A percentile compares a stretch with the other conserved stretches of the same genome.
Conservation (phyloP, 805 yeast genomes). For the Scheffersomyces spartinae region DNA sequence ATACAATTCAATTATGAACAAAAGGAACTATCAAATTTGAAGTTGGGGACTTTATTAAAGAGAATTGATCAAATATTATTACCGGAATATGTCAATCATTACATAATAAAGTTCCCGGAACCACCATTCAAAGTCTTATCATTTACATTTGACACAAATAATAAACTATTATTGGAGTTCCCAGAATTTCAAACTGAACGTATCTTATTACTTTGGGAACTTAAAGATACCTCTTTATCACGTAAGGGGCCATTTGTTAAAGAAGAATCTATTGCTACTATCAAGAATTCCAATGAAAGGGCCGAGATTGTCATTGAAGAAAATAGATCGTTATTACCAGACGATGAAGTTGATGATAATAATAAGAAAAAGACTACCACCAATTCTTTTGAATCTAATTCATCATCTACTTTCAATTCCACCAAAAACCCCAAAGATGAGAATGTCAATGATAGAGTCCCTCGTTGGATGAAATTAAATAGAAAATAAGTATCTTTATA, state of each 20-base stretch:
- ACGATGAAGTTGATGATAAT: no score
- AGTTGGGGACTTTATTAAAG: conserved; percentile 25
- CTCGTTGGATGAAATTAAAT: no score
- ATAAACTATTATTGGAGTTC: conserved; percentile 12
- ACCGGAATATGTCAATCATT: conserved; percentile 16
- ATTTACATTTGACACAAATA: conserved; percentile 17
- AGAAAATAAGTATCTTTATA: no score
- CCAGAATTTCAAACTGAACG: conserved; percentile 20
- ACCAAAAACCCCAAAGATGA: no score
- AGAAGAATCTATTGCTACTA: conserved; percentile 4
- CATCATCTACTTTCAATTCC: conserved; percentile 3
- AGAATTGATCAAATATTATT: conserved; percentile 21
- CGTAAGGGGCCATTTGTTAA: conserved; percentile 11
- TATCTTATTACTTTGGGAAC: conserved; percentile 26
- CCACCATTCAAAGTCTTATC: conserved; percentile 26
- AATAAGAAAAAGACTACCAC: conserved; percentile 13
- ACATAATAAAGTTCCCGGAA: conserved; percentile 19
- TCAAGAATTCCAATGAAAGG: conserved; percentile 10
- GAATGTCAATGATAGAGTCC: no score
- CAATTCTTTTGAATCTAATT: conserved; percentile 15
- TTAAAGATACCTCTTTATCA: conserved; percentile 4
- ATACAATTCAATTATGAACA: conserved; percentile 23
- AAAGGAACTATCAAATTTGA: conserved; percentile 8
- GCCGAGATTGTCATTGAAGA: conserved; percentile 12
- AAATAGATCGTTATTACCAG: conserved; percentile 10